Evolutionary conservation across 208 protist genomes (phyloP).

Genomic region (Acanthamoeba lenticulata): DNA sequence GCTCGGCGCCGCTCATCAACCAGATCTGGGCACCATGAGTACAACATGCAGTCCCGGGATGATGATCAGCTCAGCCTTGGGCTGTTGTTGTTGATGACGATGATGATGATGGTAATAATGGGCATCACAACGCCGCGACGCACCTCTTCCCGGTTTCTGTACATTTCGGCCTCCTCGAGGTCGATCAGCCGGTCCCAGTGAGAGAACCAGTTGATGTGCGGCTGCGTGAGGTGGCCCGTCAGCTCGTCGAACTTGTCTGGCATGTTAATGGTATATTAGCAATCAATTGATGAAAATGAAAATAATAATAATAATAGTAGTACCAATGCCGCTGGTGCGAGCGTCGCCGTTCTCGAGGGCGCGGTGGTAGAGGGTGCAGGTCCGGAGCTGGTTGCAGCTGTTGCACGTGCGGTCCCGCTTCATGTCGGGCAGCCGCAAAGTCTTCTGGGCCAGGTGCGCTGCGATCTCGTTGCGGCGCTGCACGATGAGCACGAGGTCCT

Average conservation of each 20-base stretch:
- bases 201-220: constrained; percentile 57
- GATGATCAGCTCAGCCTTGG: too few species aligned
- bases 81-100: too few species aligned
- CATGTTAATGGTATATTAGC: neutral
- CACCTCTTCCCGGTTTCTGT: constrained; percentile 62
- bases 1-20: constrained; percentile 48
- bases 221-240: constrained; percentile 29
- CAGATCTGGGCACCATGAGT: neutral
- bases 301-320: neutral
- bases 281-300: neutral
- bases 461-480: constrained; percentile 36
- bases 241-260: constrained; percentile 19
- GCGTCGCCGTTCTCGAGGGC: constrained; percentile 50
- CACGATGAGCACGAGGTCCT: constrained; percentile 36
- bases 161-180: constrained; percentile 59
- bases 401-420: neutral
- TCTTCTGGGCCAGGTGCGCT: constrained; percentile 51
- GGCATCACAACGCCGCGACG: neutral
- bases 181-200: constrained; percentile 63
- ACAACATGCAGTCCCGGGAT: neutral
- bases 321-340: constrained; percentile 38
- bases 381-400: constrained; percentile 40
- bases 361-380: constrained; percentile 63
- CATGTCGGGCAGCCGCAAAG: neutral
- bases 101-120: too few species aligned